A percentile compares a stretch with the other conserved stretches of the same genome.
Evolutionary conservation across 345 rosid species (phyloP).

Genomic region (Corymbia maculata): DNA sequence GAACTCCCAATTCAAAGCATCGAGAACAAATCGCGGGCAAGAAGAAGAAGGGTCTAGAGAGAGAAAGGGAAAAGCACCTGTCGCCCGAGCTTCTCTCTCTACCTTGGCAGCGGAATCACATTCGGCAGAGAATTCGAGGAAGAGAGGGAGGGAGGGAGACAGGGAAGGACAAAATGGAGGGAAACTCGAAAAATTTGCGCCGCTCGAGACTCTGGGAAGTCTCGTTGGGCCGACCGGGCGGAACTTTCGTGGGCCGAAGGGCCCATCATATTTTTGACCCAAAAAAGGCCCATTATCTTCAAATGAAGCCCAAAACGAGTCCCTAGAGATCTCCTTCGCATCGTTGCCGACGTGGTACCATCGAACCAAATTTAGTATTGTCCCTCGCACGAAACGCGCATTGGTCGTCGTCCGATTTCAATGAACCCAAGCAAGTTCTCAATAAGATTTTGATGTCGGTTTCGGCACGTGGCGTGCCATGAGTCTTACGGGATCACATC

Average conservation of each 20-base stretch:
- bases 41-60: background rate
- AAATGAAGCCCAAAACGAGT: background rate
- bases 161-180: background rate
- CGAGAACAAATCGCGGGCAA: background rate
- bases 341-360: background rate
- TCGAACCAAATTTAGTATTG: background rate
- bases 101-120: background rate
- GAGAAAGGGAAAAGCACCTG: background rate
- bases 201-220: background rate
- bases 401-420: background rate
- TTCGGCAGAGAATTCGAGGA: background rate
- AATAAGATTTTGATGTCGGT: background rate
- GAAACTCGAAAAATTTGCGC: background rate
- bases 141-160: background rate
- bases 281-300: background rate
- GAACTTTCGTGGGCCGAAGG: background rate
- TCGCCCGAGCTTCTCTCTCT: background rate
- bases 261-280: background rate
- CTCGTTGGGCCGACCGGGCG: background rate
- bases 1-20: background rate
- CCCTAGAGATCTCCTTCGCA: background rate
- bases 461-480: background rate
- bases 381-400: background rate
- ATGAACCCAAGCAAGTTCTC: background rate
- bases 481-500: background rate